These are phyloP conservation scores for Stygiomarasmius scandens DNA, from an alignment of 1,284 basidiomycete genomes.

Conservation along the genomic window DNA sequence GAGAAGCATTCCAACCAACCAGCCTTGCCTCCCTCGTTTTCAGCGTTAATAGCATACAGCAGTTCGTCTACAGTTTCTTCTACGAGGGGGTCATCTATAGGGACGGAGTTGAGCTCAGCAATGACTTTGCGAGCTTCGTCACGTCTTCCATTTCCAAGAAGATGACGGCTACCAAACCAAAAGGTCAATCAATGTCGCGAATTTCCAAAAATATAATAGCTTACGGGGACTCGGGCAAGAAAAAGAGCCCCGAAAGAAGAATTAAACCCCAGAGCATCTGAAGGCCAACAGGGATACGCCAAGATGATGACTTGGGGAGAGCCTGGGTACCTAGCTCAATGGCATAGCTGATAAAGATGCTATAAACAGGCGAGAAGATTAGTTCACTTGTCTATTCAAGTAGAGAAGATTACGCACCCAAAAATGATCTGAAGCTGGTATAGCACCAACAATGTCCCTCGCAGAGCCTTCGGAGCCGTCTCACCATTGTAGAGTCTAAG, in stretches of 20 bases:
- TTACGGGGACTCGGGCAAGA: constrained; percentile 79
- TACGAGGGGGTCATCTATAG: constrained; percentile 64
- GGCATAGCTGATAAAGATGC: constrained; percentile 75
- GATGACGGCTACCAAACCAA: constrained; percentile 50
- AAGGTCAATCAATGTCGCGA: background rate
- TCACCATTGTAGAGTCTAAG: constrained; percentile 72
- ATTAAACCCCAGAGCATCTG: constrained; percentile 73
- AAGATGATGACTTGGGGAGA: constrained; percentile 63
- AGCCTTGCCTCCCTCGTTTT: constrained; percentile 79
- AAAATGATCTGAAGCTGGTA: constrained; percentile 79
- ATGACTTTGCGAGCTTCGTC: constrained; percentile 65
- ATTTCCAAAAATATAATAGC: constrained; percentile 25
- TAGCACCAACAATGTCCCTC: constrained; percentile 73
- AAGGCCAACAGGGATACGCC: constrained; percentile 71
- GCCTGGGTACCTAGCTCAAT: constrained; percentile 70
- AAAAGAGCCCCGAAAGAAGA: constrained; percentile 69
- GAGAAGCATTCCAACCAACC: constrained; percentile 83
- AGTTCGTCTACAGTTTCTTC: constrained; percentile 71
- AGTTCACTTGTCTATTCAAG: constrained; percentile 7
- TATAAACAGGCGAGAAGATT: constrained; percentile 29
- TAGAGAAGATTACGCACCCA: constrained; percentile 47
- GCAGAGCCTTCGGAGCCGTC: constrained; percentile 74
- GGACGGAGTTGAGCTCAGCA: constrained; percentile 66
- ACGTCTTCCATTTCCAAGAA: constrained; percentile 54
- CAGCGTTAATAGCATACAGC: constrained; percentile 63